Evolutionary conservation across 2,329 filamentous ascomycete species (phyloP), one percentile per base, ranked within the genome.

Genomic region (Pyricularia sp.): DNA sequence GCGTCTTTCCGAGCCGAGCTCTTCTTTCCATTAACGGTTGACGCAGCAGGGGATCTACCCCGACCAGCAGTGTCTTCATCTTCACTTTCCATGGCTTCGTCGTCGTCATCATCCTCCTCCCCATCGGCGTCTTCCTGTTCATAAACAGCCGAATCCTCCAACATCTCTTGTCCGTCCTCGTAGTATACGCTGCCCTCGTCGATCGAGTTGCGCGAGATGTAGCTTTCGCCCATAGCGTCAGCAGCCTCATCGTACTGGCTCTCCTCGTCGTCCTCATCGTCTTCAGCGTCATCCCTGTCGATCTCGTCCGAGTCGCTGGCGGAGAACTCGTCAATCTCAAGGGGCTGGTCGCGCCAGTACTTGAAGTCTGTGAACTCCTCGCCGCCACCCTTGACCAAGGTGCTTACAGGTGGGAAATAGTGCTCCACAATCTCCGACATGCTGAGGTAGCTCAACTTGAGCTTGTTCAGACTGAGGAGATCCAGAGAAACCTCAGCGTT

Each of bases 401-500:
- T 89, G 71, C 90, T 92, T 14, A 97, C 90, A 1, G 96, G 93
- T 7, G 95, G 95, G 78, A 99, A 99, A 81, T 97, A 98, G 79
- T 99, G 95, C 77, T 99, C 95, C 7, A 99, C 92, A 70, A 99
- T 90, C 78, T 99, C 96, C 70, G 92, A 90, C 89, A 99, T 99
- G 75, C 92, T 94, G 71, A 97, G 93, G 77, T 99, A 99, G 72
- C 92, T 97, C 75, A 96, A 94, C 81, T 95, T 97, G 77, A 98
- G 92, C 78, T 93, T 96, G 80, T 97, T 97, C 68, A 98, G 85
- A 71, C 89, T 94, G 63, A 98, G 82, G 64, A 99, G 83, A 77
- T 98, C 94, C 26, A 99, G 83, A 31, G 91, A 94, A 33, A 99
- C 94, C 78, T 99, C 95, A 0, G 94, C 94, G 76, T 98, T 97